Evolutionary conservation across 192 early-diverging fungal genomes (phyloP).

Genomic region (Gaertneriomyces semiglobifer): DNA sequence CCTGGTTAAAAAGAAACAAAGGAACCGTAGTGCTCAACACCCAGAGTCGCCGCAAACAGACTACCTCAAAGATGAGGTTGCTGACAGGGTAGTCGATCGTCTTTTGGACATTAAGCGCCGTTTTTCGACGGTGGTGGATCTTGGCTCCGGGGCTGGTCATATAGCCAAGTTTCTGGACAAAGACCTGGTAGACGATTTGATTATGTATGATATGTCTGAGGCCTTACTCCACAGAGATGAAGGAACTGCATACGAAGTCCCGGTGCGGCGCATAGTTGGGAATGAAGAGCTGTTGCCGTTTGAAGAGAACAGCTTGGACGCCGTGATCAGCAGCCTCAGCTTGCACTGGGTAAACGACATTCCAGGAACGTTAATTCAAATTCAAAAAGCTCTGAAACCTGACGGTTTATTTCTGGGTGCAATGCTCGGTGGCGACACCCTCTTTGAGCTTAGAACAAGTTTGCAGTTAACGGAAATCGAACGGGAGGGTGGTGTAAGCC

Average conservation of each 20-base stretch:
- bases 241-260: conserved; percentile 48
- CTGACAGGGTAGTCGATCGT: conserved; percentile 80
- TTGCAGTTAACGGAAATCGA: conserved; percentile 91
- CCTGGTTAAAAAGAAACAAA: conserved; percentile 69
- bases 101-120: conserved; percentile 89
- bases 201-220: conserved; percentile 85
- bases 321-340: conserved; percentile 77
- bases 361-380: conserved; percentile 82
- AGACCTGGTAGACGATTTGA: conserved; percentile 76
- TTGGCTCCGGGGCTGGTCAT: conserved; percentile 86
- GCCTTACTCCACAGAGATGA: conserved; percentile 52
- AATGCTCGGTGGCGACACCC: conserved; percentile 93
- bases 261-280: conserved; percentile 71
- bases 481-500: conserved; percentile 82
- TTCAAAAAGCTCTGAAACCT: conserved; percentile 75
- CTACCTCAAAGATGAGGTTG: conserved; percentile 90
- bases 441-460: conserved; percentile 90
- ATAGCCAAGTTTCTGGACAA: conserved; percentile 76
- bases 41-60: conserved; percentile 68
- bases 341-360: conserved; percentile 98
- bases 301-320: conserved; percentile 79
- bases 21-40: conserved; percentile 63
- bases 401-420: conserved; percentile 92
- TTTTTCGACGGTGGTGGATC: conserved; percentile 80
- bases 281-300: conserved; percentile 85